Conservation (phyloP, 1,284 basidiomycete species). For the Coniophora puteana region DNA sequence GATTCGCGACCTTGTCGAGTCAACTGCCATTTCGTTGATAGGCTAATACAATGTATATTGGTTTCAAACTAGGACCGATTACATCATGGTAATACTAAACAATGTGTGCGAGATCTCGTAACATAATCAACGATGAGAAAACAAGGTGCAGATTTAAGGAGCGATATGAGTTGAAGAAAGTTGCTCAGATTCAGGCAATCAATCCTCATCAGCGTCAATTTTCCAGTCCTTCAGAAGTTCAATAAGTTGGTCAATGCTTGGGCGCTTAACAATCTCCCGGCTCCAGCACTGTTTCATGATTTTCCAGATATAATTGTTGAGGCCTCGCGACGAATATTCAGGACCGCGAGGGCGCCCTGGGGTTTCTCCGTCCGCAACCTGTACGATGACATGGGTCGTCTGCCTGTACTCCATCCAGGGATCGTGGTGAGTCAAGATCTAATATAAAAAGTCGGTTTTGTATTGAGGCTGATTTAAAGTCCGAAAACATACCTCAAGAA, state of each 20-base stretch:
- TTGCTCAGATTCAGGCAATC: too few relatives aligned
- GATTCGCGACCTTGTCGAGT: too few relatives aligned
- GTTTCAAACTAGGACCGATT: too few relatives aligned
- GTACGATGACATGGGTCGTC: conserved; percentile 46
- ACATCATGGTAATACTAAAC: too few relatives aligned
- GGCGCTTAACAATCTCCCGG: conserved; percentile 29
- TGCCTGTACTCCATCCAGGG: conserved; percentile 45
- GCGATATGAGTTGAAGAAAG: too few relatives aligned
- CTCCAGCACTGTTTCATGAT: conserved; percentile 45
- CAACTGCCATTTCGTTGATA: too few relatives aligned
- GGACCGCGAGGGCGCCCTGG: conserved; percentile 38
- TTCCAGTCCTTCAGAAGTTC: too few relatives aligned
- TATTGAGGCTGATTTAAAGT: neutral
- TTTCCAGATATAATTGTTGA: conserved; percentile 44
- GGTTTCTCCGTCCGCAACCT: conserved; percentile 35
- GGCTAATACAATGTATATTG: too few relatives aligned
- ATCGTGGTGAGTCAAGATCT: conserved; percentile 49
- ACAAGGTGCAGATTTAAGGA: too few relatives aligned
- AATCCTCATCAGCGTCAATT: too few relatives aligned
- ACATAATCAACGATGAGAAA: too few relatives aligned
- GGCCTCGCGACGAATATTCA: conserved; percentile 35
- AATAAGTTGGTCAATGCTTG: conserved; percentile 38
- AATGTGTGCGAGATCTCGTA: too few relatives aligned
- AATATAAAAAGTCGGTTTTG: conserved; percentile 2
- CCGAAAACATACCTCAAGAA: conserved; percentile 40